phyloP scores from a whole-genome alignment of 805 yeast species.

The Wickerhamiella sorbophila region DNA sequence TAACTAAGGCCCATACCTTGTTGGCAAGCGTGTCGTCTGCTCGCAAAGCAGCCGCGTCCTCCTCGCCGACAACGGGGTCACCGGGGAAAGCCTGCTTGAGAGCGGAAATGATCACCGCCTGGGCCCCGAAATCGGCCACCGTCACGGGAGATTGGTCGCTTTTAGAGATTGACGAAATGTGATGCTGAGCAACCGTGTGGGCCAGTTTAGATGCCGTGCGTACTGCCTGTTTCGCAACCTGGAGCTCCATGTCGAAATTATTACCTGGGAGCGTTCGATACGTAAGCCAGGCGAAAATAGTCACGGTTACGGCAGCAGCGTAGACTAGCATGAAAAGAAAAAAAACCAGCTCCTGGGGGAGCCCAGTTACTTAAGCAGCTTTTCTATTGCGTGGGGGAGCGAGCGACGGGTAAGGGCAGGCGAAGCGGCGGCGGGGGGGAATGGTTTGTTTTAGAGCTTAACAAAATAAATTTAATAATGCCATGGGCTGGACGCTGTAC shows the following conservation, averaged over 20 bases:
- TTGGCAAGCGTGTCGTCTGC: conserved; percentile 35
- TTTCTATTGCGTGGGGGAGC: too few species aligned
- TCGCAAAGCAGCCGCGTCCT: conserved; percentile 57
- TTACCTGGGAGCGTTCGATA: too few species aligned
- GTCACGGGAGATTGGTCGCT: conserved; percentile 92
- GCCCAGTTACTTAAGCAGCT: neutral
- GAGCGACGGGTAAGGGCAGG: too few species aligned
- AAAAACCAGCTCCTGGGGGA: neutral
- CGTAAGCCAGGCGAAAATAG: too few species aligned
- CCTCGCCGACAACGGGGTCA: conserved; percentile 91
- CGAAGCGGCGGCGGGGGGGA: too few species aligned
- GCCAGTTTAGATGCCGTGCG: conserved; percentile 74
- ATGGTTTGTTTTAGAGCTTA: too few species aligned
- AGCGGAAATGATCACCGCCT: conserved; percentile 80
- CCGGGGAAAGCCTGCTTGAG: conserved; percentile 62
- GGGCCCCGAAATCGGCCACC: conserved; percentile 88
- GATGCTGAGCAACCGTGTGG: conserved; percentile 32
- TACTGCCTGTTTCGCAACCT: conserved; percentile 80
- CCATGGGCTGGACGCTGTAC: too few species aligned
- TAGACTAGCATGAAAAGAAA: neutral
- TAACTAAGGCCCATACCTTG: conserved; percentile 46
- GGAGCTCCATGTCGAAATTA: conserved; percentile 41
- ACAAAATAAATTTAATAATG: too few species aligned
- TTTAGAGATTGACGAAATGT: conserved; percentile 41
- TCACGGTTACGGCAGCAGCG: too few species aligned